Evolutionary conservation across 768 basidiomycete species (phyloP), one percentile per base, ranked within the genome.

Genomic region (Suillus subluteus): DNA sequence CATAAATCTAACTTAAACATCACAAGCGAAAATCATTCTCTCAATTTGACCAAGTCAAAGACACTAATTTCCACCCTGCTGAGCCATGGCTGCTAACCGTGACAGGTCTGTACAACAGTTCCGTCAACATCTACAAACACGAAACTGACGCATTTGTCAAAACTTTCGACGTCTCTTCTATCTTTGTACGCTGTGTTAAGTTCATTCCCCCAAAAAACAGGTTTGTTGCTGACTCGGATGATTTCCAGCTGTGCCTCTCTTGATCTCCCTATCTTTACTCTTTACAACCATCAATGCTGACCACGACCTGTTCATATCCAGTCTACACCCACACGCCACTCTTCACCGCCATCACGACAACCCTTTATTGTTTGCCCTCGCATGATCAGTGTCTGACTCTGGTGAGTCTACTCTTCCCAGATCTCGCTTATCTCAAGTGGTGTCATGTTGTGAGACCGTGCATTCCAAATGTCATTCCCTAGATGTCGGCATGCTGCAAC

Each of bases 351-450:
- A 62, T 70, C 69, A 69, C 74, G 71, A 72, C 74, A 76, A 71
- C 72, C 69, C 82, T 77, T 83, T 76, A 64, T 70, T 68, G 66
- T 69, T 72, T 74, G 58, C 75, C 75, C 72, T 82, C 78, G 83
- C 74, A 83, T 82, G 83, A 78, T 72, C 66, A 73, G 72, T 69
- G 75, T 75, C 74, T 74, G 75, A 68, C 68, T 74, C 68, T 68
- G 66, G 83, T 82, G 74, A 82, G 80, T 80, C 64, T 48, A 1
- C 38, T 26, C 23, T 59, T 46, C 16, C 48, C 52, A 26, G 0
- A n/a, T 52, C 6, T 40, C 65, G 66, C 63, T 58, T 65, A 56
- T 69, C 48, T 65, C 63, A 56, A 58, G 56, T 61, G 44, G 67
- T 35, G 21, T 48, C 44, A 52, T 35, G 21, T 50, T 62, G 62